These are phyloP conservation scores for Strigomonas culicis DNA, from an alignment of 208 protist genomes.

Conservation along the genomic window DNA sequence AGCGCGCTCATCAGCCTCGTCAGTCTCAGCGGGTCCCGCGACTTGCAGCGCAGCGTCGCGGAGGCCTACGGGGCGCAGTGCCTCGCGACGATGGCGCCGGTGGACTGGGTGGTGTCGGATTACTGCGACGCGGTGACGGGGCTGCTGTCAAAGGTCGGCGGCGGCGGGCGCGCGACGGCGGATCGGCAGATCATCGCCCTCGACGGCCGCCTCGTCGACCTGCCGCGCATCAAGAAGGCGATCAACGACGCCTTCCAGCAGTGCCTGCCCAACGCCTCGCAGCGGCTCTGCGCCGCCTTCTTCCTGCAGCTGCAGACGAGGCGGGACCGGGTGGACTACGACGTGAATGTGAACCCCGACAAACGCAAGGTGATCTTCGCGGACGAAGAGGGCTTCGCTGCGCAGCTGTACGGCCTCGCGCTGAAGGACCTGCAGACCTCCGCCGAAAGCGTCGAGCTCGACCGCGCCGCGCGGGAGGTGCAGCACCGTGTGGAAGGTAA, in stretches of 20 bases:
- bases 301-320: slow-evolving; percentile 49
- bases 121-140: slow-evolving; percentile 51
- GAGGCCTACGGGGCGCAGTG: slow-evolving; percentile 82
- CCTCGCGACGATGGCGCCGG: slow-evolving; percentile 42
- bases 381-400: slow-evolving; percentile 38
- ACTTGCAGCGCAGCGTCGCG: slow-evolving; percentile 51
- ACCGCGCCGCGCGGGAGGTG: slow-evolving; percentile 32
- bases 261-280: slow-evolving; percentile 67
- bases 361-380: slow-evolving; percentile 62
- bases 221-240: slow-evolving; percentile 61
- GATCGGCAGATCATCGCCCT: slow-evolving; percentile 79
- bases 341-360: slow-evolving; percentile 82
- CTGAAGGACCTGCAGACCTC: slow-evolving; percentile 46
- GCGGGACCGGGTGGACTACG: slow-evolving; percentile 37
- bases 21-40: slow-evolving; percentile 63
- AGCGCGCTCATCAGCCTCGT: slow-evolving; percentile 34
- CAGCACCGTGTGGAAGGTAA: slow-evolving; percentile 27
- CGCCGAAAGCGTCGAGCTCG: slow-evolving; percentile 38
- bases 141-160: slow-evolving; percentile 54
- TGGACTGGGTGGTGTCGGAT: slow-evolving; percentile 45
- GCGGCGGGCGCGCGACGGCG: slow-evolving; percentile 40
- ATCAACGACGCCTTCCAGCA: slow-evolving; percentile 70
- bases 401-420: slow-evolving; percentile 35
- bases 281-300: slow-evolving; percentile 61
- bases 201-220: slow-evolving; percentile 77